These are phyloP conservation scores for Ascochyta pisi DNA, from an alignment of 2,329 filamentous ascomycete species.

Conservation along the genomic window DNA sequence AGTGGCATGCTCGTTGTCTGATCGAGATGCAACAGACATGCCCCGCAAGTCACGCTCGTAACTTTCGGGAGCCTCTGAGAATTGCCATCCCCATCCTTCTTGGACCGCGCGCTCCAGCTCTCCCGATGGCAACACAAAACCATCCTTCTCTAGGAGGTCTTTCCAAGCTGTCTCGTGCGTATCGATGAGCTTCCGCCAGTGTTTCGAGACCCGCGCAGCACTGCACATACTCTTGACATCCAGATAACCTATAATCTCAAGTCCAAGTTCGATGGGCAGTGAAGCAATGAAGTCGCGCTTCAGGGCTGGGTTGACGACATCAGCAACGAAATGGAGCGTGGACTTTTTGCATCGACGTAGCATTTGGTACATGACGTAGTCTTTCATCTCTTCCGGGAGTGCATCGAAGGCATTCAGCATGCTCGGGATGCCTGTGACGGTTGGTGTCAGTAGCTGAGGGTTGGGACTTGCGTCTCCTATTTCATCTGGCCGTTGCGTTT, in stretches of 20 bases:
- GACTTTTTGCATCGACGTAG: conserved; percentile 86
- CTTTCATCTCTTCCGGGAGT: conserved; percentile 90
- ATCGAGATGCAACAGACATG: conserved; percentile 45
- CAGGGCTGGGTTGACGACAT: conserved; percentile 89
- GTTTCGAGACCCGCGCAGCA: conserved; percentile 90
- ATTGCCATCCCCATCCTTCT: conserved; percentile 98
- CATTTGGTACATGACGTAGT: conserved; percentile 96
- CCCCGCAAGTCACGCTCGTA: conserved; percentile 82
- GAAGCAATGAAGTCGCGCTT: conserved; percentile 92
- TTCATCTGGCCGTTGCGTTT: conserved; percentile 29
- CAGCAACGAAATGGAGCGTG: conserved; percentile 86
- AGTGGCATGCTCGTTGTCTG: conserved; percentile 47
- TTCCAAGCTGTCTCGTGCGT: conserved; percentile 97
- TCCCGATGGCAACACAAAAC: conserved; percentile 77
- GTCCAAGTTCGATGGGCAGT: conserved; percentile 83
- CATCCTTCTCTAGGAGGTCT: conserved; percentile 83
- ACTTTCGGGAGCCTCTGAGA: conserved; percentile 75
- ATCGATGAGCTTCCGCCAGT: conserved; percentile 90
- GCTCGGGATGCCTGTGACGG: conserved; percentile 77
- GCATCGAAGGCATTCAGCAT: conserved; percentile 91
- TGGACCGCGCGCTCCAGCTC: conserved; percentile 85
- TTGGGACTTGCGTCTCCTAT: conserved; percentile 32
- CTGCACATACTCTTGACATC: conserved; percentile 85
- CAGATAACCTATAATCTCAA: conserved; percentile 87
- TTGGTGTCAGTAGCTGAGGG: conserved; percentile 47